Base-by-base conservation (phyloP, 768 basidiomycete species). In the Rubroboletus pulcherrimus region DNA sequence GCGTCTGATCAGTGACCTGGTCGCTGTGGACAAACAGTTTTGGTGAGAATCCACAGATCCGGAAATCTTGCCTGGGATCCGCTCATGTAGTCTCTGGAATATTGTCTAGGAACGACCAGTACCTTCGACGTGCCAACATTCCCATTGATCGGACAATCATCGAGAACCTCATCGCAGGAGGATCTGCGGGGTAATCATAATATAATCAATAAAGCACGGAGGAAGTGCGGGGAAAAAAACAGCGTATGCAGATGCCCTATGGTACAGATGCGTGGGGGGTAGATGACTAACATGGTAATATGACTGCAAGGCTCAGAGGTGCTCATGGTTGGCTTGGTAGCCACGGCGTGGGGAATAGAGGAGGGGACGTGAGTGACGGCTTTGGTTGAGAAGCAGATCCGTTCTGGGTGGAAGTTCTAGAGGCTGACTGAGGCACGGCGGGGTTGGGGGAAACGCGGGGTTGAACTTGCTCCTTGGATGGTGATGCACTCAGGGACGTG, bases 31-130 rank as follows among this genome's bases (percentile, higher is more conserved):
- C 7, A n/a, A 8, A 21, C 19, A 82, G 74, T 84, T 83, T 66
- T 83, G 82, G 82, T 82, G 51, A 54, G 77, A 11, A 38, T 54
- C 15, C 33, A 43, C 59, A 26, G 30, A 58, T 14, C 2, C 29
- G 1, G 17, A 49, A 7, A 29, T 48, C 21, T 51, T 43, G 42
- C 34, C 3, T 5, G 34, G 21, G 19, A 40, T 34, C 40, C 17
- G 26, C 52, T 59, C 11, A 55, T 7, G 8, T 19, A 1, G 24
- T 24, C 1, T 34, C 30, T 40, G 21, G 24, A 15, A 15, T 8
- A 29, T n/a, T 17, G 10, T 42, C 24, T 30, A 81, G 81, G 82
- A 83, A 83, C 58, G 78, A 82, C 59, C 75, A 75, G 8, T 83
- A 83, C 61, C 72, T 83, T 30, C 58, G 51, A 29, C 67, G 65